Evolutionary conservation across 2,329 filamentous ascomycete genomes (phyloP).

Genomic region (Colletotrichum chlorophyti): DNA sequence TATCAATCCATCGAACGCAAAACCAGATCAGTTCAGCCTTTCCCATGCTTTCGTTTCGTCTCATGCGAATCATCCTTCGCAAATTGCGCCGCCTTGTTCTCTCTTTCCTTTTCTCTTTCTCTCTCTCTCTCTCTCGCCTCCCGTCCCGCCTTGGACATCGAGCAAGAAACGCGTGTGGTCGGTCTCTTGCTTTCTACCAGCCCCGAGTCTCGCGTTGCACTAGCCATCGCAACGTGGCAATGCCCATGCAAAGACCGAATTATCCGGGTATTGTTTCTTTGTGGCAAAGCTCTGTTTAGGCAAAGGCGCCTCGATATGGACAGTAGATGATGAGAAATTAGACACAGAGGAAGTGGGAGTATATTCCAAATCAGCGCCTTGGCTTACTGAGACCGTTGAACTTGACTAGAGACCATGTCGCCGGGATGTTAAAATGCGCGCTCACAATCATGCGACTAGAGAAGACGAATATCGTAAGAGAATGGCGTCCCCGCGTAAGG

Average conservation of each 20-base stretch:
- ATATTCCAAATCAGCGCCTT: constrained; percentile 12
- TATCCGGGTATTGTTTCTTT: not conserved
- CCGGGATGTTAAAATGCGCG: not conserved
- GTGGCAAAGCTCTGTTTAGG: not conserved
- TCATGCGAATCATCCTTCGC: constrained; percentile 13
- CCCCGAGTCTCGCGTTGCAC: not conserved
- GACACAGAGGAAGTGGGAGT: constrained; percentile 20
- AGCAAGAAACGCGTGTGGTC: not conserved
- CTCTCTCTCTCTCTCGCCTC: not conserved
- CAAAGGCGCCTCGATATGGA: constrained; percentile 27
- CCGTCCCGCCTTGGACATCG: not conserved
- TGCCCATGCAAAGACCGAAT: constrained; percentile 6
- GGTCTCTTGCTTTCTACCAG: not conserved
- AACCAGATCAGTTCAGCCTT: constrained; percentile 12
- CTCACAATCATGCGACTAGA: not conserved
- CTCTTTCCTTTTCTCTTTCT: no score
- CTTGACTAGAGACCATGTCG: not conserved
- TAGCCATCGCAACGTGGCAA: not conserved
- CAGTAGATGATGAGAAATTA: constrained; percentile 23
- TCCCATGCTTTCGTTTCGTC: constrained; percentile 26
- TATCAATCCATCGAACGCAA: constrained; percentile 22
- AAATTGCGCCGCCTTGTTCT: constrained; percentile 3
- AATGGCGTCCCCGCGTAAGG: constrained; percentile 2
- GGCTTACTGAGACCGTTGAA: not conserved
- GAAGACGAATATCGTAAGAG: not conserved